These are phyloP conservation scores for Arthrinium phaeospermum DNA, from an alignment of 2,329 filamentous ascomycete species.

Conservation along the genomic window DNA sequence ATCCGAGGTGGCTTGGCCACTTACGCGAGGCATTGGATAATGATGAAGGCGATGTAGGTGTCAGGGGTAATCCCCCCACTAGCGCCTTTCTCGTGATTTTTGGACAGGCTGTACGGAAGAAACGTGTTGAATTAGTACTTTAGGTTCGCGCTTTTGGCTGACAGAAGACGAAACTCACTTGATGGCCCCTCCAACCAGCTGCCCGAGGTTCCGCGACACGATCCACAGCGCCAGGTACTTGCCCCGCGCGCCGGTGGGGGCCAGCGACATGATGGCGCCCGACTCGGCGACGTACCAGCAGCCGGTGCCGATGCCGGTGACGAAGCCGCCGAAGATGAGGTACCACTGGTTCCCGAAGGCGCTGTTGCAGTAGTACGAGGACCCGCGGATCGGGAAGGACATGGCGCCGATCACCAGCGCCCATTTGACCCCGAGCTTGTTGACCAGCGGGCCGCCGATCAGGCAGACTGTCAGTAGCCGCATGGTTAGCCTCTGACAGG, in stretches of 20 bases:
- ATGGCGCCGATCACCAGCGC: constrained; percentile 48
- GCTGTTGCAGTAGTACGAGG: constrained; percentile 54
- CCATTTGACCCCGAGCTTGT: constrained; percentile 54
- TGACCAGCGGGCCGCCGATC: constrained; percentile 50
- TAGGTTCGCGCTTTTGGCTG: constrained; percentile 25
- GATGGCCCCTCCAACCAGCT: constrained; percentile 53
- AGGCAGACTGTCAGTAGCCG: constrained; percentile 39
- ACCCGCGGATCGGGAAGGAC: constrained; percentile 51
- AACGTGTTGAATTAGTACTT: background rate
- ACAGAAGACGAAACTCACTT: constrained; percentile 37
- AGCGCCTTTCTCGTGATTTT: constrained; percentile 43
- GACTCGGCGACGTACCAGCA: constrained; percentile 57
- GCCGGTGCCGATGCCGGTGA: constrained; percentile 47
- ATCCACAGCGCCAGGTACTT: constrained; percentile 56
- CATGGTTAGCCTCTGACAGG: constrained; percentile 23
- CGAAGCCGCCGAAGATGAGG: constrained; percentile 45
- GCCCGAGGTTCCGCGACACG: constrained; percentile 51
- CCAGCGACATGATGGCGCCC: constrained; percentile 54
- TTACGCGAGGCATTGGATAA: constrained; percentile 49
- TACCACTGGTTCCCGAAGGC: constrained; percentile 55
- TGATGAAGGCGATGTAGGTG: constrained; percentile 53
- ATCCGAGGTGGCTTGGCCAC: constrained; percentile 17
- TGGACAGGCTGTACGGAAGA: constrained; percentile 33
- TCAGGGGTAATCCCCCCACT: constrained; percentile 48
- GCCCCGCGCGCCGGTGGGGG: constrained; percentile 50